Evolutionary conservation across 1,284 basidiomycete species (phyloP), one percentile per base, ranked within the genome.

Genomic region (Microbotryomycetes sp.): DNA sequence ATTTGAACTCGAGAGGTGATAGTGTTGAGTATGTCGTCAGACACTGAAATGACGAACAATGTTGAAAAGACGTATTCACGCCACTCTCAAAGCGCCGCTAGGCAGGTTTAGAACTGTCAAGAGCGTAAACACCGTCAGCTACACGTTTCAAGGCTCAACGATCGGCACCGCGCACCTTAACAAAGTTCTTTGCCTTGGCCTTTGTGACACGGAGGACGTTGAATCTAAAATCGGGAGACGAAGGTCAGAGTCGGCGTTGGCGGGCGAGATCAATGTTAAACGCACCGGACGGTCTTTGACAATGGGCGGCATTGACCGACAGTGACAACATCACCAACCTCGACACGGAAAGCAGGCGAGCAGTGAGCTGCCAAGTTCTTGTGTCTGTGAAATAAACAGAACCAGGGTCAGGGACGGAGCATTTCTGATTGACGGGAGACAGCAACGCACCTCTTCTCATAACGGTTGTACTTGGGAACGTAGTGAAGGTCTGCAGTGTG

Each of bases 221-320:
- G 50, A 58, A 62, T 25, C 57, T 57, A 31, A 9, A 31, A 22
- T 7, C 26, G 12, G 31, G n/a, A 7, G 47, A 45, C 19, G 15
- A 16, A 22, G 50, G 50, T 22, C 55, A 49, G 28, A 31, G 5
- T 29, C n/a, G 4, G 50, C n/a, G 6, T n/a, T 52, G 26, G 6
- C n/a, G 6, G 4, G 6, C 6, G 6, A 6, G 42, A 45, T 14
- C 14, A 45, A 45, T 14, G 14, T 14, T 12, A 23, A 49, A 59
- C 59, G 45, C 29, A 97, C 60, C 94, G 89, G 72, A 98, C 93
- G 56, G 94, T 97, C 83, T 99, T 99, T 71, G 94, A 98, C 75
- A 99, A 81, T 73, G 96, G 96, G 76, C 96, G 89, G 84, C 96
- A 98, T 86, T 99, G 96, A 62, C 93, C 94, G 72, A 97, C 92